Evolutionary conservation across 1,284 basidiomycete species (phyloP), one percentile per base, ranked within the genome.

Genomic region (Nidula niveotomentosa): DNA sequence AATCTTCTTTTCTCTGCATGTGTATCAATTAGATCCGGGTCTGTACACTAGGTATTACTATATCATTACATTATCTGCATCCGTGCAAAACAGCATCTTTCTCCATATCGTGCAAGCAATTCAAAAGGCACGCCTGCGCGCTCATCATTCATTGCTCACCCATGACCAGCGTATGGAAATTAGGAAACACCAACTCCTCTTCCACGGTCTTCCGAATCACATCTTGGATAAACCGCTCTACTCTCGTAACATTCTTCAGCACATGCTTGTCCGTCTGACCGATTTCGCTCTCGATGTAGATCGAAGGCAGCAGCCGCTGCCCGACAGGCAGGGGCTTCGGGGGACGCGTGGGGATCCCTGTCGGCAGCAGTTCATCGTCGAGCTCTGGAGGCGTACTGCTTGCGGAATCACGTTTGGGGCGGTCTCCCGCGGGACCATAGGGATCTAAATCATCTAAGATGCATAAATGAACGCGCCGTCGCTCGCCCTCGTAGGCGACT

Each of bases 191-290:
- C 33, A 96, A 79, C 72, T 96, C 94, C 65, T 96, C 93, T 67
- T 97, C 94, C 53, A 99, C 76, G 1, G 93, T 95, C 71, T 94
- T 97, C 54, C 97, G 81, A 55, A 98, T 89, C 44, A 97, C 90
- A 63, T 99, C 95, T 68, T 94, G 89, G 51, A 98, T 92, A 70
- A 99, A 99, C 54, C 90, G 81, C 73, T 99, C 97, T 36, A 99
- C 93, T 60, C 97, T 89, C 3, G 93, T 95, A 15, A 99, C 97
- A 62, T 99, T 99, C 69, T 94, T 92, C 62, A 99, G 70, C 2
- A 97, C 93, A 75, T 98, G 96, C 62, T 96, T 97, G 68, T 98
- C 95, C 33, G 90, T 79, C 76, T 98, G 93, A 0, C 97, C 97
- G 51, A 99, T 96, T 74, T 97, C 94, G 66, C 90, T 94, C 72